Base-by-base conservation (phyloP, 2,329 filamentous ascomycete genomes). In the Catunica adiposa region DNA sequence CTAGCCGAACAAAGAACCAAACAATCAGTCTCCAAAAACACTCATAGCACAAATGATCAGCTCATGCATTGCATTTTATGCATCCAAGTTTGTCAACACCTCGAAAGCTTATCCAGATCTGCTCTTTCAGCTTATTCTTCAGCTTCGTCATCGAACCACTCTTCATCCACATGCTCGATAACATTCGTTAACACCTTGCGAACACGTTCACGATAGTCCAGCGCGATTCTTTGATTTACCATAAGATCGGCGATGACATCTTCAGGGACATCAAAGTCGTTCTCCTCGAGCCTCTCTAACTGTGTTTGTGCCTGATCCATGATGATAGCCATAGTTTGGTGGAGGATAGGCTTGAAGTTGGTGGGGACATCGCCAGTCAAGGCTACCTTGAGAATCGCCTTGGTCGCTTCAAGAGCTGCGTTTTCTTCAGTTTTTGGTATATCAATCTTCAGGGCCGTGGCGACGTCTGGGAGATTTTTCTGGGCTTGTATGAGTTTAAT, bases 151-250 rank as follows among this genome's bases (percentile, higher is more conserved):
- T 25, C 48, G 6, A 51, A 29, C 48, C 48, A 51, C 29, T 29
- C 25, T 15, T 51, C 48, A 25, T 8, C 58, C 3, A 72, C 70
- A 1, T 65, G 63, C 61, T 69, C 65, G n/a, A 76, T 63, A 4
- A 71, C 71, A 46, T 66, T 69, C 58, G 70, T 66, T 54, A 80
- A 59, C 1, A 79, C 75, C 22, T 64, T 68, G 54, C 70, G 67
- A 60, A 73, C 78, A 60, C 74, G 69, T 26, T 63, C 62, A 23
- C 76, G 66, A 61, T 80, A 79, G n/a, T 68, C 64, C 17, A 71
- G 50, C 14, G 73, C 76, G 44, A 79, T 62, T 47, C 63, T 61
- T 64, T 78, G 75, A 53, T 75, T 75, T 8, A 59, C 60, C 44
- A 71, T 75, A 46, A 69, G 59, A 14, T 63, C 52, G 37, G 60